Conservation (phyloP, 1,284 basidiomycete species). For the Spongispora temasekensis region DNA sequence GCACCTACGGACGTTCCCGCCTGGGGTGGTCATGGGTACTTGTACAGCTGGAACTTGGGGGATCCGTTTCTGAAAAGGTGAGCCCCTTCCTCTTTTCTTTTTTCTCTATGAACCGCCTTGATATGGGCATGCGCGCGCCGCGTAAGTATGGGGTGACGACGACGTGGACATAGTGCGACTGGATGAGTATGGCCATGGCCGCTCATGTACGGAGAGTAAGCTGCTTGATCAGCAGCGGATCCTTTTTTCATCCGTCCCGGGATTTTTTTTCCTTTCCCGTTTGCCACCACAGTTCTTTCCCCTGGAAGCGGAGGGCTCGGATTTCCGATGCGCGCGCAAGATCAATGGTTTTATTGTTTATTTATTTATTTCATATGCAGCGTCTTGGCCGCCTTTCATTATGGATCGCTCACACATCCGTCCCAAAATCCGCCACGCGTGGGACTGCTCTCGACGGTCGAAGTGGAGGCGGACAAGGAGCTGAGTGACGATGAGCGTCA, state of each 20-base stretch:
- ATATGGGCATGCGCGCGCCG: not conserved
- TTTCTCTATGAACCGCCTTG: not conserved
- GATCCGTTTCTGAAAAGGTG: conserved; percentile 56
- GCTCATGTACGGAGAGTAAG: no score
- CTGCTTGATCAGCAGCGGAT: conserved; percentile 7
- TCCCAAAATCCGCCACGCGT: conserved; percentile 66
- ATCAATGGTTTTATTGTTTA: no score
- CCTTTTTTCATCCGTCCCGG: not conserved
- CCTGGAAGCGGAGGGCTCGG: no score
- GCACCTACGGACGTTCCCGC: conserved; percentile 53
- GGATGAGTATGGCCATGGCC: not conserved
- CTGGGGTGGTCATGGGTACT: conserved; percentile 43
- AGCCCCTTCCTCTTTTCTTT: conserved; percentile 16
- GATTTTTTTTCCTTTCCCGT: no score
- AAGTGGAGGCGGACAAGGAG: conserved; percentile 43
- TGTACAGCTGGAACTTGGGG: conserved; percentile 58
- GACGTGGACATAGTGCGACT: conserved; percentile 15
- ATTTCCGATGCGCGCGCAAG: no score
- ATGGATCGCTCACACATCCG: conserved; percentile 64
- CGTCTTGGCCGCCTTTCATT: conserved; percentile 59
- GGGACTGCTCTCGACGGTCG: conserved; percentile 69
- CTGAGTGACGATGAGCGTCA: conserved; percentile 27
- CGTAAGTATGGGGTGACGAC: no score
- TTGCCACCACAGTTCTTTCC: no score
- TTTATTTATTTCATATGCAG: conserved; percentile 34